A percentile compares a stretch with the other conserved stretches of the same genome.
Conservation (phyloP, 805 yeast genomes). For the Saccharomycodes ludwigii region DNA sequence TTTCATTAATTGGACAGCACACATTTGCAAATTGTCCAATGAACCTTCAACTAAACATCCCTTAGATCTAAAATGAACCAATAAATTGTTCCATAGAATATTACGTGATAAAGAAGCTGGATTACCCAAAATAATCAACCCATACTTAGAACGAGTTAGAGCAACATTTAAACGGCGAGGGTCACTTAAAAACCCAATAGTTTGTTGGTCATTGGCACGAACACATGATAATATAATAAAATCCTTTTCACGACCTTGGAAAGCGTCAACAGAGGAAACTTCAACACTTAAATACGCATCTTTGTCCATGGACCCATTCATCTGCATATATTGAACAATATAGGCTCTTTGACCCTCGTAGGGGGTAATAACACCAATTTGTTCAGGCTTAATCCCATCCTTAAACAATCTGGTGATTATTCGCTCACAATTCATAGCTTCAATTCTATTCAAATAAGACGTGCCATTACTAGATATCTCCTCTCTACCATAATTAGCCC, state of each 20-base stretch:
- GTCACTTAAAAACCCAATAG: constrained; percentile 87
- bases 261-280: constrained; percentile 94
- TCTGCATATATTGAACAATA: constrained; percentile 62
- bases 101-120: constrained; percentile 65
- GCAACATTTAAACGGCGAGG: constrained; percentile 96
- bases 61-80: constrained; percentile 66
- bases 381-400: constrained; percentile 67
- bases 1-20: constrained; percentile 42
- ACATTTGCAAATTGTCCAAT: constrained; percentile 62
- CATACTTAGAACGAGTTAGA: constrained; percentile 78
- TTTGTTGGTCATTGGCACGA: constrained; percentile 54
- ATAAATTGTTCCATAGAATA: constrained; percentile 64
- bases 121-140: constrained; percentile 71
- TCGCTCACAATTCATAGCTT: constrained; percentile 81
- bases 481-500: constrained; percentile 84
- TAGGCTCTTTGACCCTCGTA: constrained; percentile 90
- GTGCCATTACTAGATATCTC: constrained; percentile 76
- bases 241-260: constrained; percentile 96
- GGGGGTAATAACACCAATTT: constrained; percentile 89
- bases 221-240: constrained; percentile 92
- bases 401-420: constrained; percentile 58
- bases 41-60: constrained; percentile 90
- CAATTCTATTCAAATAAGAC: constrained; percentile 73
- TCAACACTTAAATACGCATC: constrained; percentile 62
- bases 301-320: constrained; percentile 55